phyloP scores from a whole-genome alignment of 495 filamentous ascomycete genomes.

The Astrothelium macrocarpum region DNA sequence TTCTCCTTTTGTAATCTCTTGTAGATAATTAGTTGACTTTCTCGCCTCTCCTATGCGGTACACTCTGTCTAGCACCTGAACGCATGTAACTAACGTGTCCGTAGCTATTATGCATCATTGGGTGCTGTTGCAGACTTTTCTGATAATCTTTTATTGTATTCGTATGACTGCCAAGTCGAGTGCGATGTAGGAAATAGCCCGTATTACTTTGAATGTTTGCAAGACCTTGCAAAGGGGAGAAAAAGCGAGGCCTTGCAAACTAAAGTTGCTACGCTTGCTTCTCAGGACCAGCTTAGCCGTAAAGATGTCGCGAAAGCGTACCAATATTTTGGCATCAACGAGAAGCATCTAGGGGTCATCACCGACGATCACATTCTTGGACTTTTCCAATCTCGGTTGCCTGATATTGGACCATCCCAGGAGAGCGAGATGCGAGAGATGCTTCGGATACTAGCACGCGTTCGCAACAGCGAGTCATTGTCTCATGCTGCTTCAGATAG shows the following conservation, averaged over 20 bases:
- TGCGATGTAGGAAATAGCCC: slow-evolving; percentile 32
- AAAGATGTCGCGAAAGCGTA: slow-evolving; percentile 41
- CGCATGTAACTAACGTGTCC: slow-evolving; percentile 9
- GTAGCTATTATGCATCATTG: slow-evolving; percentile 39
- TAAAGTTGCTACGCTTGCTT: slow-evolving; percentile 33
- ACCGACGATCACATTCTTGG: slow-evolving; percentile 50
- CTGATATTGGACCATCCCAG: slow-evolving; percentile 33
- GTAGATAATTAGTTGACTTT: slow-evolving; percentile 14
- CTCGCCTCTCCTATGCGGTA: too few relatives aligned
- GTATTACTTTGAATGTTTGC: slow-evolving; percentile 43
- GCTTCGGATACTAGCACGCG: slow-evolving; percentile 48
- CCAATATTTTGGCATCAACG: slow-evolving; percentile 41
- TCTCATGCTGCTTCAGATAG: slow-evolving; percentile 47
- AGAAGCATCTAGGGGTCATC: slow-evolving; percentile 28
- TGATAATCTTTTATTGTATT: slow-evolving; percentile 43
- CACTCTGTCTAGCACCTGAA: too few relatives aligned
- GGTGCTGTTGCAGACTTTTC: slow-evolving; percentile 41
- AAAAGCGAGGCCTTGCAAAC: slow-evolving; percentile 34
- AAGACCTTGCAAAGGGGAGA: slow-evolving; percentile 33
- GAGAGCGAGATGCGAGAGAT: slow-evolving; percentile 43
- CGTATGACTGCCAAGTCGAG: slow-evolving; percentile 34
- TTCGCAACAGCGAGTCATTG: slow-evolving; percentile 43
- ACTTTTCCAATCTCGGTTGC: slow-evolving; percentile 45
- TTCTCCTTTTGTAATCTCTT: too few relatives aligned
- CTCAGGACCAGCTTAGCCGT: slow-evolving; percentile 33